A percentile compares a stretch with the other conserved stretches of the same genome.
Evolutionary conservation across 768 basidiomycete species (phyloP).

Genomic region (Auricularia sp.): DNA sequence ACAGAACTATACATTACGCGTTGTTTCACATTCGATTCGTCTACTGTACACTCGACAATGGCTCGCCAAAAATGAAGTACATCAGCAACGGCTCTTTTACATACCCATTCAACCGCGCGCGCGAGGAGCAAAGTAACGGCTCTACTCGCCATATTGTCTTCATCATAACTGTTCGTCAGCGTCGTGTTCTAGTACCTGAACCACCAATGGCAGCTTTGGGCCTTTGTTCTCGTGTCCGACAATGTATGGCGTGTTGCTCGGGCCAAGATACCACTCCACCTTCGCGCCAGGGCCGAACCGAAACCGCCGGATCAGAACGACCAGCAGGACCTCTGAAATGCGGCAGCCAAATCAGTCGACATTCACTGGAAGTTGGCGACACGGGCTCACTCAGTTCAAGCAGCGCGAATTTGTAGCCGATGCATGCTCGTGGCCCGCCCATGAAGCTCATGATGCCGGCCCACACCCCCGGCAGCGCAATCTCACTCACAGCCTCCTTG

Average conservation of each 20-base stretch:
- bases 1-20: too few species aligned
- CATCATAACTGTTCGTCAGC: neutral
- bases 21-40: too few species aligned
- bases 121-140: too few species aligned
- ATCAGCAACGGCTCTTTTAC: too few species aligned
- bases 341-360: neutral
- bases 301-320: neutral
- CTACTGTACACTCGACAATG: too few species aligned
- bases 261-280: neutral
- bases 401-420: constrained; percentile 3
- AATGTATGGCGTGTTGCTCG: neutral
- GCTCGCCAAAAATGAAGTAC: too few species aligned
- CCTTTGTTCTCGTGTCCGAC: neutral
- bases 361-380: neutral
- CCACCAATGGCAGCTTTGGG: neutral
- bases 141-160: too few species aligned
- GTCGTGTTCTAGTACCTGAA: neutral
- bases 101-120: too few species aligned
- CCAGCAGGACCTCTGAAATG: constrained; percentile 2
- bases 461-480: neutral
- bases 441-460: constrained; percentile 2
- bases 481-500: neutral
- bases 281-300: neutral
- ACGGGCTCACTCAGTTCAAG: neutral
- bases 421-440: constrained; percentile 5